These are phyloP conservation scores for Gnomoniopsis smithogilvyi DNA, from an alignment of 2,329 filamentous ascomycete species.

Conservation along the genomic window DNA sequence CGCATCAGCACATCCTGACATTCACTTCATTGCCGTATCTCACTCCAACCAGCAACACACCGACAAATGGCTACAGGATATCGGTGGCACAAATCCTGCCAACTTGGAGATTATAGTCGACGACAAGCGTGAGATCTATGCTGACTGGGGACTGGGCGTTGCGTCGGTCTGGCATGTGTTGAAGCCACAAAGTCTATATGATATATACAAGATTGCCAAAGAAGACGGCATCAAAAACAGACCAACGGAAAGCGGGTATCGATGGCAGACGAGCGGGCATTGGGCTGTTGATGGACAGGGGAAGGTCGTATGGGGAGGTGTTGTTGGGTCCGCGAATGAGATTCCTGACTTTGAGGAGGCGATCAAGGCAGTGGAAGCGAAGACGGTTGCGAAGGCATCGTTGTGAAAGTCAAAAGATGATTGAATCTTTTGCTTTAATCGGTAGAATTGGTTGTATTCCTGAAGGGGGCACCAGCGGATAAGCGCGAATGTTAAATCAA, in stretches of 20 bases:
- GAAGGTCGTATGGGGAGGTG: constrained; percentile 48
- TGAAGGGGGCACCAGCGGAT: too few species aligned
- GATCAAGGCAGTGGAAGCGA: constrained; percentile 23
- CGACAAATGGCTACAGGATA: constrained; percentile 54
- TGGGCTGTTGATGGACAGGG: constrained; percentile 58
- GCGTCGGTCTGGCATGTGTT: constrained; percentile 61
- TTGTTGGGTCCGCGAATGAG: constrained; percentile 48
- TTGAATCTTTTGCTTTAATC: background rate
- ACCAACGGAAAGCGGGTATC: constrained; percentile 60
- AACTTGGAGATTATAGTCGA: constrained; percentile 60
- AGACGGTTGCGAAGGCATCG: background rate
- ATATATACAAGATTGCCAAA: constrained; percentile 53
- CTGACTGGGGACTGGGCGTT: constrained; percentile 62
- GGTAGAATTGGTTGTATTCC: too few species aligned
- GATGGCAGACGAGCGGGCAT: constrained; percentile 67
- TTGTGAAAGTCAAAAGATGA: background rate
- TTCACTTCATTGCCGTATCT: constrained; percentile 61
- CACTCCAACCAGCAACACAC: constrained; percentile 54
- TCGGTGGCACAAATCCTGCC: constrained; percentile 49
- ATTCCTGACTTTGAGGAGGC: constrained; percentile 50
- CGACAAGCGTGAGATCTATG: constrained; percentile 56
- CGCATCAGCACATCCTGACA: constrained; percentile 43
- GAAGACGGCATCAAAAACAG: constrained; percentile 65
- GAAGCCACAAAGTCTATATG: constrained; percentile 54
- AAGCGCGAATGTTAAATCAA: too few species aligned